Conservation (phyloP, 2,329 filamentous ascomycete genomes). For the Hirsutella minnesotensis region DNA sequence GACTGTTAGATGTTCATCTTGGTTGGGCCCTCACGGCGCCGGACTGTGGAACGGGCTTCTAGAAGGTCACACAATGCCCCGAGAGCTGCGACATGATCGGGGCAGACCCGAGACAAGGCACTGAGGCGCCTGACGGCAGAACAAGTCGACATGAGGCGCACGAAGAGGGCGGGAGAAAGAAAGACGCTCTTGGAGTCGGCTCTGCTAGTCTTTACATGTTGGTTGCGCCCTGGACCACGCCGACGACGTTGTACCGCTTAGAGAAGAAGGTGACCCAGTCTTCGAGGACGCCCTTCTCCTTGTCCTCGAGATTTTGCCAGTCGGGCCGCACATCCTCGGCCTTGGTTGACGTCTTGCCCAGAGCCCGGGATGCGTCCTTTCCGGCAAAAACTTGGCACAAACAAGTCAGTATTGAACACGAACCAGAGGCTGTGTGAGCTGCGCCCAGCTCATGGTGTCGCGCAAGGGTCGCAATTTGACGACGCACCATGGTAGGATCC, state of each 20-base stretch:
- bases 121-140: background rate
- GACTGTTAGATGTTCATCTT: background rate
- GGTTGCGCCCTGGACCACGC: conserved; percentile 48
- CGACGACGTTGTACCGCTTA: conserved; percentile 90
- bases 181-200: background rate
- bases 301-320: conserved; percentile 72
- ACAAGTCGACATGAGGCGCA: background rate
- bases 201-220: conserved; percentile 32
- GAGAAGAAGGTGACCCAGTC: conserved; percentile 97
- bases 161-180: background rate
- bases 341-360: conserved; percentile 79
- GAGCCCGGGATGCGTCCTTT: conserved; percentile 86
- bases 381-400: conserved; percentile 69
- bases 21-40: background rate
- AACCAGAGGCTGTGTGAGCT: background rate
- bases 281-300: conserved; percentile 71
- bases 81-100: background rate
- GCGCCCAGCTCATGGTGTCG: background rate
- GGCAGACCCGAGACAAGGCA: background rate
- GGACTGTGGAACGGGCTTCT: background rate
- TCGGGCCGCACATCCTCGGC: conserved; percentile 70
- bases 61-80: background rate
- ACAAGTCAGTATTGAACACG: background rate
- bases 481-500: conserved; percentile 74
- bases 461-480: background rate